Evolutionary conservation across 1,284 basidiomycete genomes (phyloP).

Genomic region (Ustilago tritici): DNA sequence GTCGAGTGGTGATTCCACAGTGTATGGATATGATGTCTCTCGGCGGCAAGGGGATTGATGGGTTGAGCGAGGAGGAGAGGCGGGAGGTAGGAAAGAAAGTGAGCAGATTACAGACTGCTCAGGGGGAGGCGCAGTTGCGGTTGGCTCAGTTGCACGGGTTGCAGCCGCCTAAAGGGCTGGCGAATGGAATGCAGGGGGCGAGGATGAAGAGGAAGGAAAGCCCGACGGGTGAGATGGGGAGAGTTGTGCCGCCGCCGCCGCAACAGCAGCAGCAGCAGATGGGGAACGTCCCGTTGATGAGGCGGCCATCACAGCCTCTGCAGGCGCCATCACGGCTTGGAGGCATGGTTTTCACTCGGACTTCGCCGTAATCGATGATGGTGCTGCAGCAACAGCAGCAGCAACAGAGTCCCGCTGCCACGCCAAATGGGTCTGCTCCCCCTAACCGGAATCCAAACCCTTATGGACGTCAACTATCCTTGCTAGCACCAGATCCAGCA

Average conservation of each 20-base stretch:
- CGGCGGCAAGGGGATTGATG: slow-evolving; percentile 26
- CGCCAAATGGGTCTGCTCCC: slow-evolving; percentile 1
- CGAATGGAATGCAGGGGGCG: not conserved
- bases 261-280: not conserved
- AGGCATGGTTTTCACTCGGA: not conserved
- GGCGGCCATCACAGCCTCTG: not conserved
- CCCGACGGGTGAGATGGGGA: not conserved
- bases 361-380: not conserved
- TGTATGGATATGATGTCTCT: slow-evolving; percentile 53
- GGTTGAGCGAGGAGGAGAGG: slow-evolving; percentile 11
- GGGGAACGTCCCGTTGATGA: not conserved
- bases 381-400: not conserved
- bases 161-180: slow-evolving; percentile 24
- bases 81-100: slow-evolving; percentile 33
- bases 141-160: slow-evolving; percentile 45
- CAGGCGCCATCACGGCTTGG: not conserved
- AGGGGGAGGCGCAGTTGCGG: slow-evolving; percentile 39
- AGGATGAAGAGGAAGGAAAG: slow-evolving; percentile 8
- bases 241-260: not conserved
- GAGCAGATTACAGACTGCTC: slow-evolving; percentile 32
- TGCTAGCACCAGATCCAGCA: slow-evolving; percentile 7
- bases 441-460: not conserved
- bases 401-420: slow-evolving; percentile 23
- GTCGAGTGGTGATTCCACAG: slow-evolving; percentile 28
- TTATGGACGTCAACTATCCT: slow-evolving; percentile 7